Conservation (phyloP, 2,329 filamentous ascomycete species). For the Aspergillus flavus region DNA sequence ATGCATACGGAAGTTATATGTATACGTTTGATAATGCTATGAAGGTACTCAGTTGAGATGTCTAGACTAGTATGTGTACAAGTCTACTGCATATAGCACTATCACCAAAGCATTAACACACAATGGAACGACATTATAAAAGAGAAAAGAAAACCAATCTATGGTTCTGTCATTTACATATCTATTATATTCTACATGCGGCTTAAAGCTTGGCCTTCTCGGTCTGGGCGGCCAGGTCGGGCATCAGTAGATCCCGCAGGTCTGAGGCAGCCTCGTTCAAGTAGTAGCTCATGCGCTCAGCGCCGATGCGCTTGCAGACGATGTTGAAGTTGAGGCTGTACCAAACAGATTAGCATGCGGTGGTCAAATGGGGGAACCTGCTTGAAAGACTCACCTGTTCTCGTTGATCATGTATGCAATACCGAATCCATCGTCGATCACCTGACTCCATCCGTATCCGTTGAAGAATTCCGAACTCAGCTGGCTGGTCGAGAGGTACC, state of each 20-base stretch:
- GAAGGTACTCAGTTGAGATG: background rate
- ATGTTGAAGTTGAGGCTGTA: conserved; percentile 94
- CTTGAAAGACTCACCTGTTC: conserved; percentile 66
- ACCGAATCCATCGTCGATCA: conserved; percentile 92
- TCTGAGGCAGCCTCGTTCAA: conserved; percentile 91
- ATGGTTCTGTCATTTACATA: background rate
- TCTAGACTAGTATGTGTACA: no score
- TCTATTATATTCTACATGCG: conserved; percentile 56
- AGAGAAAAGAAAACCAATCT: background rate
- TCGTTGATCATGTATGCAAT: conserved; percentile 99
- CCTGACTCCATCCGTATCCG: conserved; percentile 98
- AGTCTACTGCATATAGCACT: background rate
- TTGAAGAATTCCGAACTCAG: conserved; percentile 97
- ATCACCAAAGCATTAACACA: background rate
- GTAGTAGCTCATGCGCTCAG: conserved; percentile 92
- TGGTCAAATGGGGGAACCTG: background rate
- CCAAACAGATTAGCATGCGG: conserved; percentile 14
- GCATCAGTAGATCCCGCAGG: conserved; percentile 81
- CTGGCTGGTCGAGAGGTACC: conserved; percentile 88
- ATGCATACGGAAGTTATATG: background rate
- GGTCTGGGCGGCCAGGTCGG: conserved; percentile 66
- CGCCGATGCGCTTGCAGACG: conserved; percentile 88
- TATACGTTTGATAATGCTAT: background rate
- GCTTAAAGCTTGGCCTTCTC: conserved; percentile 72
- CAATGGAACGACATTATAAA: background rate